Evolutionary conservation across 2,329 filamentous ascomycete genomes (phyloP), one percentile per base, ranked within the genome.

Genomic region (Neocucurbitaria cava): DNA sequence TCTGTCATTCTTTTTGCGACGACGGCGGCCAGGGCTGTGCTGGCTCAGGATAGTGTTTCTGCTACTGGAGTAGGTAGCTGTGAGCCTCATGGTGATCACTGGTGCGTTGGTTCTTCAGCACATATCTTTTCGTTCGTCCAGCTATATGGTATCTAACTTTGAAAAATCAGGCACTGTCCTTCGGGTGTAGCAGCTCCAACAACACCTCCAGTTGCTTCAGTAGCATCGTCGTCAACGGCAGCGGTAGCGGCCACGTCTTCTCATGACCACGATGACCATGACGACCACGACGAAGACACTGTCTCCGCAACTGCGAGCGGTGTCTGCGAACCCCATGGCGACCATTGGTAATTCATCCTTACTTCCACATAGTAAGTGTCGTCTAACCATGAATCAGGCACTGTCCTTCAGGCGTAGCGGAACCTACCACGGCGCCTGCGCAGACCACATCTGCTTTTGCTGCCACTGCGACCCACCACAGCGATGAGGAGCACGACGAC

Each of bases 401-500:
- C 50, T 65, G 62, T 41, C 62, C 62, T 0, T 36, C 50, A 8
- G 60, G 62, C 46, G 56, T 65, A 43, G 39, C 60, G 13, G 52
- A 61, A 46, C 62, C 62, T 23, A 65, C 60, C 36, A 52, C 47
- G n/a, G 46, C 50, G 8, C 62, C 54, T 23, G 58, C 44, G 0
- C 50, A 52, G 10, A 48, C 54, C n/a, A 46, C 57, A 31, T 43
- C 58, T 18, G 28, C 48, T 23, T 33, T 55, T 18, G 45, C 54
- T 28, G 52, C 49, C 5, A 45, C 57, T 9, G 54, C 52, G 6
- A 56, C 62, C 15, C 55, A 61, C 48, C 41, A 49, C 47, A 48
- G 63, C 24, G 48, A 65, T 17, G 58, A 66, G 17, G 56, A 68
- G 2, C 53, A 68, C 15, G 58, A 66, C 20, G 56, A 68, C 24